Percentiles rank a stretch among this genome's conserved stretches.
Conservation (phyloP, 2,329 filamentous ascomycete species). For the Alternaria arborescens region DNA sequence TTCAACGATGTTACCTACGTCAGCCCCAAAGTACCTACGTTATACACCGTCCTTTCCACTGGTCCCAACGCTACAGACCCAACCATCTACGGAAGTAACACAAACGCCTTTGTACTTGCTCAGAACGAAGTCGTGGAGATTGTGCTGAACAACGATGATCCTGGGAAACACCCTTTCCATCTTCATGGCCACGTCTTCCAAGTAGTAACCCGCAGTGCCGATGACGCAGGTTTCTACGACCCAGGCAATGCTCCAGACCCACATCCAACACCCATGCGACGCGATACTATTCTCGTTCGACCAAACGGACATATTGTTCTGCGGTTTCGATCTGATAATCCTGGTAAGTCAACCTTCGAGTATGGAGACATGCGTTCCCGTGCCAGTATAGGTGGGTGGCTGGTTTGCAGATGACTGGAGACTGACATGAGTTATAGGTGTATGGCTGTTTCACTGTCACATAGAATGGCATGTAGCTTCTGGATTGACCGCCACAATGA, state of each 20-base stretch:
- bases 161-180: constrained; percentile 72
- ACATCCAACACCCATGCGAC: constrained; percentile 54
- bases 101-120: constrained; percentile 69
- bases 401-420: neutral
- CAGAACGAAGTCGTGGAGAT: constrained; percentile 75
- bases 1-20: constrained; percentile 81
- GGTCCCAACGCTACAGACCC: constrained; percentile 57
- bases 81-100: constrained; percentile 61
- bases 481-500: constrained; percentile 61
- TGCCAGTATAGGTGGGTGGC: neutral
- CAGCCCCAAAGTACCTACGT: constrained; percentile 76
- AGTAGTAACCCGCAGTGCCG: constrained; percentile 43
- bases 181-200: constrained; percentile 66
- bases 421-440: neutral
- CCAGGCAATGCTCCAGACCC: constrained; percentile 31
- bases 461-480: constrained; percentile 54
- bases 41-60: constrained; percentile 77
- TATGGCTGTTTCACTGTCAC: constrained; percentile 47
- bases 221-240: constrained; percentile 59
- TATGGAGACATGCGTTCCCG: neutral
- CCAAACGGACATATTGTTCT: constrained; percentile 65
- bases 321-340: constrained; percentile 64
- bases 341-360: constrained; percentile 21
- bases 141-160: constrained; percentile 79
- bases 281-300: constrained; percentile 64